Conservation (phyloP, 2,329 filamentous ascomycete genomes). For the Beauveria sp. region DNA sequence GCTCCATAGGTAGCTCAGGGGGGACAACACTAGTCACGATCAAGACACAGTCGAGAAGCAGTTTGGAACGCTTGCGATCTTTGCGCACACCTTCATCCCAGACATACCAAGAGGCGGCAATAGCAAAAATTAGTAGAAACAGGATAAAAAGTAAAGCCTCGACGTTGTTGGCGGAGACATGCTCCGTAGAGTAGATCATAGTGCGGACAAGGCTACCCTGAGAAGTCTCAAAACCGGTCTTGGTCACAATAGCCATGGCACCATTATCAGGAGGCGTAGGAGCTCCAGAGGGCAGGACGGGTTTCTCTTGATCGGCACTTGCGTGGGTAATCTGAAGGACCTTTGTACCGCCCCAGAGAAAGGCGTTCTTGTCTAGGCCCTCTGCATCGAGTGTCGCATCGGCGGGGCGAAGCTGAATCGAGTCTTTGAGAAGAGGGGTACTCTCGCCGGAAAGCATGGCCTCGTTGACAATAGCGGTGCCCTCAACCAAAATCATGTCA, state of each 20-base stretch:
- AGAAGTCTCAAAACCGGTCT: constrained; percentile 97
- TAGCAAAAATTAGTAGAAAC: constrained; percentile 90
- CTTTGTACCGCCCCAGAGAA: constrained; percentile 96
- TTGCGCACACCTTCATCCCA: constrained; percentile 93
- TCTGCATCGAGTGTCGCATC: constrained; percentile 79
- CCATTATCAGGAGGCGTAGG: constrained; percentile 84
- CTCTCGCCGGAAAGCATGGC: constrained; percentile 99
- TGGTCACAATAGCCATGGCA: constrained; percentile 86
- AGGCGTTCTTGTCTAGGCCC: constrained; percentile 91
- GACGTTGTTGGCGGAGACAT: constrained; percentile 95
- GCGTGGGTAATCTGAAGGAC: constrained; percentile 91
- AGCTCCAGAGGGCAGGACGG: constrained; percentile 67
- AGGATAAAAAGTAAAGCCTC: constrained; percentile 97
- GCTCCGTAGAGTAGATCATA: constrained; percentile 99
- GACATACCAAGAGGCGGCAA: constrained; percentile 97
- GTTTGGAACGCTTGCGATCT: constrained; percentile 94
- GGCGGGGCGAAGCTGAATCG: constrained; percentile 77
- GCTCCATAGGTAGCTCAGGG: constrained; percentile 97
- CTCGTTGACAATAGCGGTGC: constrained; percentile 95
- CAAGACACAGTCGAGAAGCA: constrained; percentile 91
- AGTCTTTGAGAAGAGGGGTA: constrained; percentile 93
- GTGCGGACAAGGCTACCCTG: constrained; percentile 95
- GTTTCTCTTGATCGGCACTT: constrained; percentile 65
- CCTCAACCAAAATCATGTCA: constrained; percentile 92
- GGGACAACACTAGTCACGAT: constrained; percentile 97